Evolutionary conservation across 2,329 filamentous ascomycete species (phyloP).

Genomic region (Cordyceps javanica): DNA sequence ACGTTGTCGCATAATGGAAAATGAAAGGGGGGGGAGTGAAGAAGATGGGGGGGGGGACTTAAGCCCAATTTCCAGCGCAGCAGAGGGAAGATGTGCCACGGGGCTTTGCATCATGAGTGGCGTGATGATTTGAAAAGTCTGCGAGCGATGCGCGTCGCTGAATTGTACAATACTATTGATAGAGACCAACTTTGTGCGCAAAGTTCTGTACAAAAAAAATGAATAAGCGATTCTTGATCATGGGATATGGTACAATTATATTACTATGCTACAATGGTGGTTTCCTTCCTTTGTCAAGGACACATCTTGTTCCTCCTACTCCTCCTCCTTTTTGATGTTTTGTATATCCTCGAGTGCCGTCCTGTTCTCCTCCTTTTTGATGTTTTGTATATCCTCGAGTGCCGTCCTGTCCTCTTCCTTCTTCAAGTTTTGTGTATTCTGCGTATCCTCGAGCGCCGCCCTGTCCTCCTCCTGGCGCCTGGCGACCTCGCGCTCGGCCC

Average conservation of each 20-base stretch:
- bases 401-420: constrained; percentile 18
- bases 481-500: neutral
- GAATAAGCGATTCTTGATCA: constrained; percentile 6
- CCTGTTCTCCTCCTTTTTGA: constrained; percentile 18
- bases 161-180: constrained; percentile 8
- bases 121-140: neutral
- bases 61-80: no score
- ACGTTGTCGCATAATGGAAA: constrained; percentile 53
- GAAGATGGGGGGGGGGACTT: neutral
- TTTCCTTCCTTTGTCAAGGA: neutral
- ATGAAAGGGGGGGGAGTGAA: no score
- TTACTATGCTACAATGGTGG: neutral
- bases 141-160: neutral
- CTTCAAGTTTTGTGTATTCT: constrained; percentile 17
- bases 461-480: constrained; percentile 21
- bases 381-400: constrained; percentile 18
- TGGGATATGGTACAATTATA: neutral
- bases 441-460: constrained; percentile 19
- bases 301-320: no score
- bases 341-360: constrained; percentile 19
- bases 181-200: constrained; percentile 1
- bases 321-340: constrained; percentile 16
- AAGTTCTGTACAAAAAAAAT: constrained; percentile 6
- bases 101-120: neutral
- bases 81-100: neutral